Conservation (phyloP, 2,329 filamentous ascomycete genomes). For the Sordariomycetes sp. region DNA sequence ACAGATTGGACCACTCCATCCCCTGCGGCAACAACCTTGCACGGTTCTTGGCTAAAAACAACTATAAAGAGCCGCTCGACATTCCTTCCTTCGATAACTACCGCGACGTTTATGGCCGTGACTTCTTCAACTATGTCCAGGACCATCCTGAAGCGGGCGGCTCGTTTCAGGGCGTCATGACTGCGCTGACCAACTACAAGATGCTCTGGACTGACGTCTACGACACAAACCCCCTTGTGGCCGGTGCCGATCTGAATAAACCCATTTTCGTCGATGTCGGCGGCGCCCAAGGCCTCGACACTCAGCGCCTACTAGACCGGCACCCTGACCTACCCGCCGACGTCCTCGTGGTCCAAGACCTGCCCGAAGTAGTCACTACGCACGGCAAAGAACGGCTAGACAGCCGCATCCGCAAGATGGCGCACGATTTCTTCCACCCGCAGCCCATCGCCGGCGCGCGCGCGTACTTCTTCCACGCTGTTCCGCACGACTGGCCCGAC, state of each 20-base stretch:
- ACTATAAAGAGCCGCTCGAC: conserved; percentile 20
- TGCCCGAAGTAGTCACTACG: conserved; percentile 22
- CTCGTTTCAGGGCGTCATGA: conserved; percentile 23
- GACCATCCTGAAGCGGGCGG: conserved; percentile 14
- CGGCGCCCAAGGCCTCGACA: conserved; percentile 26
- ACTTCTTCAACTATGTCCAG: conserved; percentile 20
- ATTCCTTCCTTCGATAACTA: conserved; percentile 6
- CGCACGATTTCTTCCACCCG: conserved; percentile 13
- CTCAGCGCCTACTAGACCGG: conserved; percentile 16
- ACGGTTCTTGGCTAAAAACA: conserved; percentile 17
- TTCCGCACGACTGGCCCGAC: conserved; percentile 28
- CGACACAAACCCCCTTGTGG: conserved; percentile 11
- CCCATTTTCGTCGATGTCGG: conserved; percentile 26
- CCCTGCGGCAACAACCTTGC: conserved; percentile 18
- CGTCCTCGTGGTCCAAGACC: conserved; percentile 25
- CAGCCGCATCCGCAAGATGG: conserved; percentile 8
- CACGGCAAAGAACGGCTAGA: conserved; percentile 10
- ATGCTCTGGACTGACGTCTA: conserved; percentile 23
- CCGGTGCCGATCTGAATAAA: conserved; percentile 8
- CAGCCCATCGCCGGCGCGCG: conserved; percentile 15
- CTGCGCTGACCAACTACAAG: conserved; percentile 21
- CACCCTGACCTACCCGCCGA: conserved; percentile 20
- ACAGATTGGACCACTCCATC: conserved; percentile 17
- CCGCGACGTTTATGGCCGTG: conserved; percentile 11
- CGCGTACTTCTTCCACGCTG: conserved; percentile 24